Conservation (phyloP, 225 moss, liverwort and hornwort species). For the Physcomitrium patens region DNA sequence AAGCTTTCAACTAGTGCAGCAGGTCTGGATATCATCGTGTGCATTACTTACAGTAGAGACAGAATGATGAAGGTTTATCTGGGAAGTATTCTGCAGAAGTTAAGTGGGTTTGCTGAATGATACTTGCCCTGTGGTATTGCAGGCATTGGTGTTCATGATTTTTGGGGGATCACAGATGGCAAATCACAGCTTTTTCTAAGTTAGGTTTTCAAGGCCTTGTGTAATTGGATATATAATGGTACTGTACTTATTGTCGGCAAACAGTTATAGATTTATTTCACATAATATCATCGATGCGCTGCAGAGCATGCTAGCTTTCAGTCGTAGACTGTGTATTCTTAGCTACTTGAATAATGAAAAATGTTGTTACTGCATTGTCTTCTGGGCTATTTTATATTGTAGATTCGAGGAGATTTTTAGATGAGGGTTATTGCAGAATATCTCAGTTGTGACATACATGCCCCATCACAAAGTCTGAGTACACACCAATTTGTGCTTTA, state of each 20-base stretch:
- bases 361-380: too few relatives aligned
- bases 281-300: conserved; percentile 34
- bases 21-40: neutral
- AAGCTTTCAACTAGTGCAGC: neutral
- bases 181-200: conserved; percentile 42
- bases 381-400: too few relatives aligned
- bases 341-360: too few relatives aligned
- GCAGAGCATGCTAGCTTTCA: neutral
- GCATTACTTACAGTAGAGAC: too few relatives aligned
- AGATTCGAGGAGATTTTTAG: too few relatives aligned
- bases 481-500: too few relatives aligned
- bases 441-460: too few relatives aligned
- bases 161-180: conserved; percentile 67
- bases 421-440: too few relatives aligned
- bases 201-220: neutral
- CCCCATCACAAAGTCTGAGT: too few relatives aligned
- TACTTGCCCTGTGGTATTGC: conserved; percentile 10
- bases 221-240: neutral
- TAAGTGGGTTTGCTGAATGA: neutral
- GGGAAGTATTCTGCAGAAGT: neutral
- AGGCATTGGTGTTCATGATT: conserved; percentile 58
- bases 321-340: too few relatives aligned
- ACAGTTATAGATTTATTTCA: conserved; percentile 25
- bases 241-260: conserved; percentile 19
- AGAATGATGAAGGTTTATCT: neutral